These are phyloP conservation scores for Flaveria floridana DNA, from an alignment of 140 eudicot species.

Conservation along the genomic window DNA sequence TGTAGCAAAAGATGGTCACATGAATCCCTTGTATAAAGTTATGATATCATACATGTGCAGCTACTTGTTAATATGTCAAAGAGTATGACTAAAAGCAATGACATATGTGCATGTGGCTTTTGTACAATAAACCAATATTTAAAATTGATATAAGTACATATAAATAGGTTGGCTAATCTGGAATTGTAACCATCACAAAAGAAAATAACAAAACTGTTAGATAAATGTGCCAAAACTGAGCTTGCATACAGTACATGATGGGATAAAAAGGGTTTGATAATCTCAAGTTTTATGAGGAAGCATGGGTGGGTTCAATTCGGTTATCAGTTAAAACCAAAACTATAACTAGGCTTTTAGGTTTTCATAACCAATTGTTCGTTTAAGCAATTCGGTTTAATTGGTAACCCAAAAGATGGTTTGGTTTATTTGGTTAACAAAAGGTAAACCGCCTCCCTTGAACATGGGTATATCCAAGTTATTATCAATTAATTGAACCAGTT, in stretches of 20 bases:
- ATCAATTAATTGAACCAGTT: too few relatives aligned
- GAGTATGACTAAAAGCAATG: constrained; percentile 1
- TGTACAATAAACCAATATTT: constrained; percentile 12
- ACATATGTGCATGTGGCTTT: constrained; percentile 4
- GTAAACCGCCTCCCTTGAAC: background rate
- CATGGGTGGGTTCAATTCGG: background rate
- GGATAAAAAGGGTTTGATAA: background rate
- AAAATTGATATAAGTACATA: background rate
- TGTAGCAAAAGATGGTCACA: constrained; percentile 13
- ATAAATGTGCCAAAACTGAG: constrained; percentile 15
- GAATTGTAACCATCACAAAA: constrained; percentile 6
- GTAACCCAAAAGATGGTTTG: background rate
- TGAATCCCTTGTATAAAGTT: constrained; percentile 5
- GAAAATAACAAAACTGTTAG: constrained; percentile 9
- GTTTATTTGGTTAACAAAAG: background rate
- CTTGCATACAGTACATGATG: background rate
- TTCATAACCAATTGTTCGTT: background rate
- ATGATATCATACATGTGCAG: constrained; percentile 11
- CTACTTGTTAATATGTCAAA: background rate
- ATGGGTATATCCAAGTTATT: background rate
- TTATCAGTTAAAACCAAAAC: background rate
- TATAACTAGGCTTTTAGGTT: too few relatives aligned
- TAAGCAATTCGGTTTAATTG: too few relatives aligned
- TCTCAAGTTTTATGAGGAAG: background rate
- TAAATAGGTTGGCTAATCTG: background rate